These are phyloP conservation scores for Blastocystis sp. DNA, from an alignment of 352 stramenopile species.

Conservation along the genomic window DNA sequence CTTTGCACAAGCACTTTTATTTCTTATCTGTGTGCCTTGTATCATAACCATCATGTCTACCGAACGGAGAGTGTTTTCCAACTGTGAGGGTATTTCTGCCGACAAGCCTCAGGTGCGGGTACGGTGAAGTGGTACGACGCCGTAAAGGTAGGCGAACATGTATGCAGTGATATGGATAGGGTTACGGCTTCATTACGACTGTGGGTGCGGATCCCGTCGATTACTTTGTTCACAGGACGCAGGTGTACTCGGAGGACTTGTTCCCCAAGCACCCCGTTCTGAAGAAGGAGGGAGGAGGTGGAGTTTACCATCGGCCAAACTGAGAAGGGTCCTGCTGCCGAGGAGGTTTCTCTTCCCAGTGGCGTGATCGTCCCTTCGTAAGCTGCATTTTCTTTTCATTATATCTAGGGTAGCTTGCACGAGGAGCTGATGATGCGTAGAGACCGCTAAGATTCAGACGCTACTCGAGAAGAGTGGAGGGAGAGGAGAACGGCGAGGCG, in stretches of 20 bases:
- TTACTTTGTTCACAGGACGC: slow-evolving; percentile 68
- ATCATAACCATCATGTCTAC: slow-evolving; percentile 12
- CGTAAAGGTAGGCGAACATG: not conserved
- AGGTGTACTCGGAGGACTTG: slow-evolving; percentile 55
- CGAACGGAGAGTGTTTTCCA: slow-evolving; percentile 21
- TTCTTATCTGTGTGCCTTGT: slow-evolving; percentile 6
- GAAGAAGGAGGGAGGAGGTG: slow-evolving; percentile 15
- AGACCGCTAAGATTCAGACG: not conserved
- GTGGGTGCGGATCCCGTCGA: slow-evolving; percentile 48
- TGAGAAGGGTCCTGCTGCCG: slow-evolving; percentile 32
- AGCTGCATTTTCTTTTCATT: not conserved
- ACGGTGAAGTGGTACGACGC: slow-evolving; percentile 59
- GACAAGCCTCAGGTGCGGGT: slow-evolving; percentile 54
- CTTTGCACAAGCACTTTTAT: slow-evolving; percentile 5
- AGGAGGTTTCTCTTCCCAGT: slow-evolving; percentile 57
- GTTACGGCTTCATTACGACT: slow-evolving; percentile 64
- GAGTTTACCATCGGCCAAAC: slow-evolving; percentile 47
- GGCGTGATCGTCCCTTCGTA: slow-evolving; percentile 52
- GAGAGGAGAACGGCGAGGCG: not conserved
- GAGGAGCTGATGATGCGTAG: slow-evolving; percentile 15
- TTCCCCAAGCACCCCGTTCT: slow-evolving; percentile 58
- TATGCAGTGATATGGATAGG: not conserved
- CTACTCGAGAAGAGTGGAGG: not conserved
- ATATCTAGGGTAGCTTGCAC: slow-evolving; percentile 1
- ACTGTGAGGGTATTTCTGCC: slow-evolving; percentile 54